phyloP scores from a whole-genome alignment of 1,284 basidiomycete genomes.

The Boletus nobilissimus region DNA sequence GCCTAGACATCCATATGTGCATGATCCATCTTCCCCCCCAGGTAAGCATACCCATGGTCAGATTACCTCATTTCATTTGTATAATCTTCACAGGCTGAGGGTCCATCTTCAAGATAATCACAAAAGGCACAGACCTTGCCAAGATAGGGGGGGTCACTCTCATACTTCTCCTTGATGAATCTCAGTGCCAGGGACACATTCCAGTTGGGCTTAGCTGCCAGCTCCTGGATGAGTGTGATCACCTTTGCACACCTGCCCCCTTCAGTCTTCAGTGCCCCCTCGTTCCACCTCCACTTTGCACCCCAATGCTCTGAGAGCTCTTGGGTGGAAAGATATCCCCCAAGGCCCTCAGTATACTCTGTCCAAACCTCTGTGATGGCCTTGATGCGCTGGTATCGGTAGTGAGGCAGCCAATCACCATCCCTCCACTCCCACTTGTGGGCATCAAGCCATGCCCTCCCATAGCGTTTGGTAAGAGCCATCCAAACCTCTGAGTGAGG shows the following conservation, averaged over 20 bases:
- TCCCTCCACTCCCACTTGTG: conserved; percentile 33
- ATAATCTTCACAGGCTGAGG: too few relatives aligned
- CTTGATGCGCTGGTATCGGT: conserved; percentile 10
- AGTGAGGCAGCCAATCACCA: conserved; percentile 24
- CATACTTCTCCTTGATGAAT: conserved; percentile 32
- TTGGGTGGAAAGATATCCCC: conserved; percentile 22
- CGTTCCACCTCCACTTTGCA: conserved; percentile 29
- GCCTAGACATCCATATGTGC: too few relatives aligned
- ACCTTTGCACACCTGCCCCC: conserved; percentile 22
- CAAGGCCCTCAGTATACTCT: conserved; percentile 26
- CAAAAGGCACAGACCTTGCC: conserved; percentile 27
- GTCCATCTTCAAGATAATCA: too few relatives aligned
- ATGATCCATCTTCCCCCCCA: too few relatives aligned
- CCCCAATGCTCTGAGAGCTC: conserved; percentile 31
- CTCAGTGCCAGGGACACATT: conserved; percentile 25
- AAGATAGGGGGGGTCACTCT: conserved; percentile 17
- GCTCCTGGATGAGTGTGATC: conserved; percentile 19
- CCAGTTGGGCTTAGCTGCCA: conserved; percentile 30
- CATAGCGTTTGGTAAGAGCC: conserved; percentile 11
- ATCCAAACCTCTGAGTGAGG: not conserved
- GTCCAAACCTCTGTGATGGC: conserved; percentile 31
- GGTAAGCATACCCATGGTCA: too few relatives aligned
- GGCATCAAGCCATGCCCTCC: not conserved
- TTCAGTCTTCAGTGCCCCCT: conserved; percentile 27
- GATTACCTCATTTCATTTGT: too few relatives aligned